Evolutionary conservation across 2,329 filamentous ascomycete species (phyloP).

Genomic region (Aspergillus tanneri): DNA sequence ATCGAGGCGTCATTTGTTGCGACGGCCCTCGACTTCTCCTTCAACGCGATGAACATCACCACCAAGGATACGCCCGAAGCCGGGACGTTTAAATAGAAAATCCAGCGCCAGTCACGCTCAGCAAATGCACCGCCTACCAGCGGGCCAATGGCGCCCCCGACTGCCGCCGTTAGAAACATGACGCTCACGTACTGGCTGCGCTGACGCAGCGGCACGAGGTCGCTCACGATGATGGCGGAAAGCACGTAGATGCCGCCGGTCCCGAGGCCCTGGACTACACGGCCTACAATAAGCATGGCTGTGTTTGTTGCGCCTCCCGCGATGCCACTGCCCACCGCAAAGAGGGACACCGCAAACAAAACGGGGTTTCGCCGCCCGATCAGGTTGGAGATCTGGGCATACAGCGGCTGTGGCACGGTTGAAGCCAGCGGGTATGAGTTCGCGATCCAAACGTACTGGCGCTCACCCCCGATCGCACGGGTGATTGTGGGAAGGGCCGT

Average conservation of each 20-base stretch:
- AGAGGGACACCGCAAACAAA: conserved; percentile 46
- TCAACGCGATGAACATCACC: conserved; percentile 25
- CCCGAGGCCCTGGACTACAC: conserved; percentile 56
- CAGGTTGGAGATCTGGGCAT: conserved; percentile 52
- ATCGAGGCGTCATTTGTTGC: neutral
- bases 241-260: conserved; percentile 46
- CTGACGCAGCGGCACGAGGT: conserved; percentile 45
- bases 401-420: conserved; percentile 51
- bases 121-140: conserved; percentile 32
- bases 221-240: conserved; percentile 47
- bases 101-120: conserved; percentile 27
- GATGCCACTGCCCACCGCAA: conserved; percentile 55
- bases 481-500: conserved; percentile 45
- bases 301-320: conserved; percentile 48
- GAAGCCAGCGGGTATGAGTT: conserved; percentile 35
- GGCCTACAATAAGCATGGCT: conserved; percentile 54
- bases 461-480: conserved; percentile 29
- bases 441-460: conserved; percentile 37
- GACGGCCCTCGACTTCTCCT: too few relatives aligned
- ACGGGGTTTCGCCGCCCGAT: conserved; percentile 50
- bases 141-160: conserved; percentile 51
- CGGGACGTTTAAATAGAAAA: conserved; percentile 34
- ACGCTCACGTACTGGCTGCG: conserved; percentile 27
- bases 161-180: conserved; percentile 16
- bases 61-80: conserved; percentile 23